These are phyloP conservation scores for Calonectria naviculata DNA, from an alignment of 2,329 filamentous ascomycete genomes.

Conservation along the genomic window DNA sequence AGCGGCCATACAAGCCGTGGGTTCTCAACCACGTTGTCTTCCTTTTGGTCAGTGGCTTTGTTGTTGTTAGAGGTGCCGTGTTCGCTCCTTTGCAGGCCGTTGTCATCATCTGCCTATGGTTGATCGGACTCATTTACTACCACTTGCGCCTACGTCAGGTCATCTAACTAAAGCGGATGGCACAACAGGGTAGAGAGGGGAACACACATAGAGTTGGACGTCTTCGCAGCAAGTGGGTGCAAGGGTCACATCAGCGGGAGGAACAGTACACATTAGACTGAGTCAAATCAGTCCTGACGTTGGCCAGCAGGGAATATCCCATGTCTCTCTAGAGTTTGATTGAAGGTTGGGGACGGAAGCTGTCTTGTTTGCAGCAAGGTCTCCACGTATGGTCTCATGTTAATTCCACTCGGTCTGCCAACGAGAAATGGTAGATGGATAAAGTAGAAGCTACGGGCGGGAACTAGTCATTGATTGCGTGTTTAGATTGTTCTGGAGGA, in stretches of 20 bases:
- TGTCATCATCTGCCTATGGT: constrained; percentile 63
- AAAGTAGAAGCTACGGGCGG: not conserved
- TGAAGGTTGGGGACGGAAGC: not conserved
- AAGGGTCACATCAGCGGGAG: not conserved
- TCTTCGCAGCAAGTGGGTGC: not conserved
- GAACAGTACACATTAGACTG: not conserved
- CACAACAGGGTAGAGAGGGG: not conserved
- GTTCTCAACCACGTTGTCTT: constrained; percentile 64
- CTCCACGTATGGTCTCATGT: not conserved
- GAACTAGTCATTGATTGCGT: not conserved
- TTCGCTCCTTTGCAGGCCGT: constrained; percentile 67
- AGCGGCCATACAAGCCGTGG: constrained; percentile 66
- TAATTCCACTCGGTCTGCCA: too few species aligned
- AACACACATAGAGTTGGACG: not conserved
- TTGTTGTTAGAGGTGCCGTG: constrained; percentile 67
- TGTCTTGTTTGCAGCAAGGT: too few species aligned
- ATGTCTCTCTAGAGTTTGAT: not conserved
- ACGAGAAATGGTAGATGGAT: not conserved
- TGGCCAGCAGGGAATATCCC: not conserved
- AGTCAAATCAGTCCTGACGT: not conserved
- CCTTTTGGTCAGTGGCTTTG: constrained; percentile 67
- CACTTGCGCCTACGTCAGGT: constrained; percentile 19
- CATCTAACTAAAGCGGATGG: not conserved
- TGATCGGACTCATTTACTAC: constrained; percentile 59
- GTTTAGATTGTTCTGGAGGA: not conserved